phyloP scores from a whole-genome alignment of 257 asterid genomes.

The Plantago elongata region DNA sequence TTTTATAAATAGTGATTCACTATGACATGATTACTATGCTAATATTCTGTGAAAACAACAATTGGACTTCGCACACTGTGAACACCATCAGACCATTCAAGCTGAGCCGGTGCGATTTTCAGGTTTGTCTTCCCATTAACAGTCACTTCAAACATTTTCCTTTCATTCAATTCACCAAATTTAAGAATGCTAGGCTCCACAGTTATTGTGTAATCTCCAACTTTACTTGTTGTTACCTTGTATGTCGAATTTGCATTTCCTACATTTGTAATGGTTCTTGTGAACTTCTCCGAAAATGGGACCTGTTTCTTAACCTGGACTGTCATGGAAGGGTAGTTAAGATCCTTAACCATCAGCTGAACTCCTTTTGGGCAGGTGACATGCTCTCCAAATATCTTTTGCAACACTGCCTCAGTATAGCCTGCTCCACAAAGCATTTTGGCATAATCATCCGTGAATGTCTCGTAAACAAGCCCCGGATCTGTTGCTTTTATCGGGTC shows the following conservation, averaged over 20 bases:
- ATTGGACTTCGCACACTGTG: constrained; percentile 16
- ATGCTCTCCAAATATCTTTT: constrained; percentile 1
- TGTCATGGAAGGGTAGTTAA: constrained; percentile 18
- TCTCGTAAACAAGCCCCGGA: constrained; percentile 16
- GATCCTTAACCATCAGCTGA: constrained; percentile 1
- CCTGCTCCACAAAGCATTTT: constrained; percentile 14
- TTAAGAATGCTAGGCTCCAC: constrained; percentile 8
- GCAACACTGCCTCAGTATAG: background rate
- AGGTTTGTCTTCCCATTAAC: background rate
- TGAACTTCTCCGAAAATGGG: constrained; percentile 6
- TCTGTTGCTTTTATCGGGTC: constrained; percentile 15
- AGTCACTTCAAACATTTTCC: constrained; percentile 10
- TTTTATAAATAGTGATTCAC: background rate
- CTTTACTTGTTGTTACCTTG: background rate
- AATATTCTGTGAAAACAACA: background rate
- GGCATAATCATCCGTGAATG: background rate
- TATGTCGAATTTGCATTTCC: constrained; percentile 12
- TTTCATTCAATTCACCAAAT: constrained; percentile 8
- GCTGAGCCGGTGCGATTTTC: background rate
- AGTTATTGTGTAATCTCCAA: background rate
- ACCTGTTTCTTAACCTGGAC: background rate
- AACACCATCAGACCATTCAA: constrained; percentile 18
- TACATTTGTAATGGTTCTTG: constrained; percentile 11
- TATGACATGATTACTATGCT: background rate
- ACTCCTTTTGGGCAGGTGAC: background rate